These are phyloP conservation scores for Daedaleopsis sinensis DNA, from an alignment of 768 basidiomycete species.

Conservation along the genomic window DNA sequence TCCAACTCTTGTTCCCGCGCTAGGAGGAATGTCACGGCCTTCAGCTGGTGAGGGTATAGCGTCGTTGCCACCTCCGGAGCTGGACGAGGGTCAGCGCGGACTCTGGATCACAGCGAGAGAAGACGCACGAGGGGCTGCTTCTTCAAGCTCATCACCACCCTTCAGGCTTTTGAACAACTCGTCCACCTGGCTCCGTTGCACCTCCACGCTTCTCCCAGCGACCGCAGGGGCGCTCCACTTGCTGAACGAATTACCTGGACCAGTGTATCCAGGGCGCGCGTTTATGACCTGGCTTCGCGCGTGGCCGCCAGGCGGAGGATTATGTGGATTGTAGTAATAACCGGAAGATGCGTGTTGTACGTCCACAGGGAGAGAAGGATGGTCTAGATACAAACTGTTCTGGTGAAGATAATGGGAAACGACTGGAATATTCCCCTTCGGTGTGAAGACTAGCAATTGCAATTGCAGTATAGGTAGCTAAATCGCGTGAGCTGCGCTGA, in stretches of 20 bases:
- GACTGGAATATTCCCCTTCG: constrained; percentile 87
- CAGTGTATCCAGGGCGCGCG: constrained; percentile 44
- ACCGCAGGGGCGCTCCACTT: constrained; percentile 63
- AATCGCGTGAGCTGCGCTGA: constrained; percentile 14
- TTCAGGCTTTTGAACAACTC: constrained; percentile 89
- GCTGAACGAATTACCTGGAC: constrained; percentile 38
- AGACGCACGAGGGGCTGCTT: constrained; percentile 84
- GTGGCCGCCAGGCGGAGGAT: constrained; percentile 73
- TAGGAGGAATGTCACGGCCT: constrained; percentile 92
- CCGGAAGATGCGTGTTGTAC: constrained; percentile 54
- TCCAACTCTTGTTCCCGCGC: constrained; percentile 77
- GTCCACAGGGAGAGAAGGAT: constrained; percentile 75
- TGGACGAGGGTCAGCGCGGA: constrained; percentile 30
- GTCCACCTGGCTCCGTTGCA: constrained; percentile 92
- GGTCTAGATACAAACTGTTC: constrained; percentile 72
- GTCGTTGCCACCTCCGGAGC: constrained; percentile 77
- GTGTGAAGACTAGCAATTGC: constrained; percentile 89
- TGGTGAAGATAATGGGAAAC: constrained; percentile 78
- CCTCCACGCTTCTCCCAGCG: constrained; percentile 80
- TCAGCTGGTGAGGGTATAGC: constrained; percentile 97
- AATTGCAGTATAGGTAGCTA: constrained; percentile 84
- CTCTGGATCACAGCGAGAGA: background rate
- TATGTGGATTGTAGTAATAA: constrained; percentile 89
- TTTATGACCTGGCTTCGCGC: constrained; percentile 41
- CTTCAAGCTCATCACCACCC: constrained; percentile 82